Base-by-base conservation (phyloP, 176 grass and related monocot genomes). In the Eremochloa ophiuroides region DNA sequence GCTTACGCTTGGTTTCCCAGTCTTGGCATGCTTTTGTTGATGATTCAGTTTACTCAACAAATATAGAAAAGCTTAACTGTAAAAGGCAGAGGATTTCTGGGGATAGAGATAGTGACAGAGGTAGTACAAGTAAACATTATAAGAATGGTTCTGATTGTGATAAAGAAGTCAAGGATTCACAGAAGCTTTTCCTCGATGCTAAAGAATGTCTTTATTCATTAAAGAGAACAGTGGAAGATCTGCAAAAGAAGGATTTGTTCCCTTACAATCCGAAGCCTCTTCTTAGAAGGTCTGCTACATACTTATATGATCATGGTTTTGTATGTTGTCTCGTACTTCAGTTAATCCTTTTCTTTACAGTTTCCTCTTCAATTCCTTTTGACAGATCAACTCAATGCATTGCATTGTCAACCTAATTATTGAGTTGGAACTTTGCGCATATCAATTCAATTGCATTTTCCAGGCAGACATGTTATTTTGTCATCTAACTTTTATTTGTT, bases 261-360 rank as follows among this genome's bases (percentile, higher is more conserved):
- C 95, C 92, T 78, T 98, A 98, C 74, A 98, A 95, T 17, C 92
- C 90, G 29, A 93, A 88, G 46, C 84, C 92, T 84, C 86, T 98
- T 60, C 84, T 93, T 73, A 91, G 58, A 91, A 95, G 95, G 95
- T 98, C 35, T n/a, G n/a, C n/a, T n/a, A n/a, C n/a, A n/a, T n/a
- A 47, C 14, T 47, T 16, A 16, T 42, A 65, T 77, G n/a, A 1
- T 12, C 42, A 71, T 85, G 50, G 26, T 37, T 38, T 44, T 40
- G 15, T 5, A 11, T 66, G 53, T 14, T 42, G 63, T 68, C 55
- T 38, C 30, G 28, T 73, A 73, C 41, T 69, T 62, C 2, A 35
- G 18, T 84, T 17, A 84, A 75, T 66, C 80, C 53, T 67, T 53
- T 26, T 18, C 28, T n/a, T 31, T 87, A 80, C 61, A 73, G 74